Conservation (phyloP, 257 asterid species). For the Solanum pimpinellifolium region DNA sequence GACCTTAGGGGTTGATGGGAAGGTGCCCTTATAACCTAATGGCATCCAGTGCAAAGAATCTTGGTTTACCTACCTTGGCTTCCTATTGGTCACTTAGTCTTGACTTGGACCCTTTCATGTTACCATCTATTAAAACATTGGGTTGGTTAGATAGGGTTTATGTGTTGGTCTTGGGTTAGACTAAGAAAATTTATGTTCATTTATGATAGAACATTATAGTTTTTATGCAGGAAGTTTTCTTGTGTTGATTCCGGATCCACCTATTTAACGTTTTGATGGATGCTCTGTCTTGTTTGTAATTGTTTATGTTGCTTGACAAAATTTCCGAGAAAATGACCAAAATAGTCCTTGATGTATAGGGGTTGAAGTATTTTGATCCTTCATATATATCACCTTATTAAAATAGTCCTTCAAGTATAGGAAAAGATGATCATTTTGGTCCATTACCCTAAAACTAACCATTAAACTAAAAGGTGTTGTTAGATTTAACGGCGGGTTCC, state of each 20-base stretch:
- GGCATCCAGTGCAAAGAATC: neutral
- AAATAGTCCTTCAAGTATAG: no score
- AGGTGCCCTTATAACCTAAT: neutral
- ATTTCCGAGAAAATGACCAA: neutral
- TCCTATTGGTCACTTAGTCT: neutral
- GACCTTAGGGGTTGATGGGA: neutral
- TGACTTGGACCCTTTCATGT: neutral
- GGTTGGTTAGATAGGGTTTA: neutral
- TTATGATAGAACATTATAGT: neutral
- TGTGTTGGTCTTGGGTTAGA: neutral
- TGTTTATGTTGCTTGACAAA: neutral
- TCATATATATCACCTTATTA: no score
- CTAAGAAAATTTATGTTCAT: neutral
- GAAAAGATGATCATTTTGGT: no score
- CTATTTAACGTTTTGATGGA: neutral
- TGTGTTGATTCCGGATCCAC: neutral
- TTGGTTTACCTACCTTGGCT: neutral
- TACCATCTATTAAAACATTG: neutral
- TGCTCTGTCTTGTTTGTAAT: neutral
- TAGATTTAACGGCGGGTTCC: no score
- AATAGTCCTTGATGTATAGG: no score
- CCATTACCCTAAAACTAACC: no score
- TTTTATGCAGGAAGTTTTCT: neutral
- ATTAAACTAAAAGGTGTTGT: no score
- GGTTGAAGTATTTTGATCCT: no score